These are phyloP conservation scores for Mucor piriformis DNA, from an alignment of 371 early-diverging fungal species.

Conservation along the genomic window DNA sequence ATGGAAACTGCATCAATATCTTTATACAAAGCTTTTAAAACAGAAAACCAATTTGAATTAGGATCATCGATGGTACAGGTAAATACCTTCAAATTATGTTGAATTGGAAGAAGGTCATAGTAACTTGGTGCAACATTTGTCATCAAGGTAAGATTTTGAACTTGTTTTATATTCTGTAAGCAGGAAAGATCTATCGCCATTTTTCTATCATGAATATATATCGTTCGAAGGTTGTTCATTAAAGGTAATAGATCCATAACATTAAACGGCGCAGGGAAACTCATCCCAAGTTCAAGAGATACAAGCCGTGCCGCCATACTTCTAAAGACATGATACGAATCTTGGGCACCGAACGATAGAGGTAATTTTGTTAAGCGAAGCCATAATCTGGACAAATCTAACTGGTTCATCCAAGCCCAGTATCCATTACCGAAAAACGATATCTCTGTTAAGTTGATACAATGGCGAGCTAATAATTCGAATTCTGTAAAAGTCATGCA, in stretches of 20 bases:
- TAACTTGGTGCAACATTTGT: not conserved
- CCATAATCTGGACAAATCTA: conserved; percentile 9
- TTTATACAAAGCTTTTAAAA: conserved; percentile 1
- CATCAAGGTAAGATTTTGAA: not conserved
- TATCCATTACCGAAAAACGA: not conserved
- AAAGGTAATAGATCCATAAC: not conserved
- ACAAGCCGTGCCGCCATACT: not conserved
- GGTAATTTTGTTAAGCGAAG: conserved; percentile 2
- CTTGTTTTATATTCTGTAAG: not conserved
- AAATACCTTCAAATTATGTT: not conserved
- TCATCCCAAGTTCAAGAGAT: not conserved
- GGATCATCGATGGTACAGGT: conserved; percentile 11
- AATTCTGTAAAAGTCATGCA: conserved; percentile 22
- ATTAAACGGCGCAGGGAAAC: not conserved
- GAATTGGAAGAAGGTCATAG: not conserved
- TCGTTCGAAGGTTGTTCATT: not conserved
- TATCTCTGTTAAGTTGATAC: conserved; percentile 7
- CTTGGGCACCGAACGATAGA: not conserved
- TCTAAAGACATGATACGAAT: not conserved
- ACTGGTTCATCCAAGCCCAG: conserved; percentile 9
- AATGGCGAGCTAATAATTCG: conserved; percentile 15
- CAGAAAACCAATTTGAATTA: conserved; percentile 7
- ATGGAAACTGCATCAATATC: not conserved
- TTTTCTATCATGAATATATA: conserved; percentile 1
- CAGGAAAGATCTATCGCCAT: not conserved